Conservation (phyloP, 805 yeast genomes). For the Candida glaebosa region DNA sequence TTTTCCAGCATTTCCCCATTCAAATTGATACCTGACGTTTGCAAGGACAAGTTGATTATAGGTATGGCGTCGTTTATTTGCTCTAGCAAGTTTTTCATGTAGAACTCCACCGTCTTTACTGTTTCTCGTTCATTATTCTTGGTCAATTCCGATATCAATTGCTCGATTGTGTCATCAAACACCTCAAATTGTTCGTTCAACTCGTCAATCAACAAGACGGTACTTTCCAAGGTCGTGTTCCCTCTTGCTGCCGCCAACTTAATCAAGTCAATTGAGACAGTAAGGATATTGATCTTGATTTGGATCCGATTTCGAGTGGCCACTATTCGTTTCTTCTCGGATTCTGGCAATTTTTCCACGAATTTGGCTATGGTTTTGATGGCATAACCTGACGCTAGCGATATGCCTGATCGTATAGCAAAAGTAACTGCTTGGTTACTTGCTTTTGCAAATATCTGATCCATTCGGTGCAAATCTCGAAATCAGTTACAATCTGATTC, state of each 20-base stretch:
- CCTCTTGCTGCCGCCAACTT: slow-evolving; percentile 61
- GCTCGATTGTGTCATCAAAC: slow-evolving; percentile 49
- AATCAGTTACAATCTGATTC: no score
- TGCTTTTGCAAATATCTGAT: slow-evolving; percentile 49
- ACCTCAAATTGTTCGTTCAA: slow-evolving; percentile 55
- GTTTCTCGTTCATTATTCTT: slow-evolving; percentile 32
- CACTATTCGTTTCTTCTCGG: slow-evolving; percentile 46
- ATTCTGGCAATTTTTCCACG: slow-evolving; percentile 51
- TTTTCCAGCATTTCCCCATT: slow-evolving; percentile 46
- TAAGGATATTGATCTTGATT: slow-evolving; percentile 56
- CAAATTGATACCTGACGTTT: slow-evolving; percentile 65
- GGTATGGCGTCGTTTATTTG: slow-evolving; percentile 71
- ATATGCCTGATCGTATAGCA: slow-evolving; percentile 73
- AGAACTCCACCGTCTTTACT: slow-evolving; percentile 44
- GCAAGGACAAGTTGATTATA: slow-evolving; percentile 57
- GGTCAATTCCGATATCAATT: slow-evolving; percentile 29
- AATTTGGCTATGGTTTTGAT: slow-evolving; percentile 58
- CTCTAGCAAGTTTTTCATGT: slow-evolving; percentile 44
- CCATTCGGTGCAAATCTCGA: no score
- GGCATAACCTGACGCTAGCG: slow-evolving; percentile 72
- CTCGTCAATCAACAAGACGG: slow-evolving; percentile 51
- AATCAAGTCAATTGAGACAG: slow-evolving; percentile 66
- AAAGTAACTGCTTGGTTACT: slow-evolving; percentile 77
- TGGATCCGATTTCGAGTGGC: slow-evolving; percentile 43
- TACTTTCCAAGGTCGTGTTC: slow-evolving; percentile 52